Base-by-base conservation (phyloP, 2,329 filamentous ascomycete species). In the Aureobasidium sp. region DNA sequence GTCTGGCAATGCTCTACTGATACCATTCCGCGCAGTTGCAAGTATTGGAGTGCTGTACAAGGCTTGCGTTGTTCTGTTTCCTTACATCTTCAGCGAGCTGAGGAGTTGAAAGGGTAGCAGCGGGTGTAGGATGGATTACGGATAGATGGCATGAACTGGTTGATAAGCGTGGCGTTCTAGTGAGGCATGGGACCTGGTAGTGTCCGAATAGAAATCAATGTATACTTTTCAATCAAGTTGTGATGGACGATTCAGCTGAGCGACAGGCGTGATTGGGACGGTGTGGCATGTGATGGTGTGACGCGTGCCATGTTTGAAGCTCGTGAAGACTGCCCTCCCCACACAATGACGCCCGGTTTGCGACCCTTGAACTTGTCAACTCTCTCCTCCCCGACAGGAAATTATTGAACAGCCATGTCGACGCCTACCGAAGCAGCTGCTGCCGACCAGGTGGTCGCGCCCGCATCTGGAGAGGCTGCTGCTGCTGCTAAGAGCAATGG, bases 1-100 rank as follows among this genome's bases (percentile, higher is more conserved):
- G 1, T 81, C 71, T 71, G 81, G 70, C 73, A 81, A 65, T 68
- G 60, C 73, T 1, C 69, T 75, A 62, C 66, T 70, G 34, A 66
- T 73, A 44, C 78, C 78, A 4, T 69, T 78, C 41, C 70, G 73
- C 42, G 55, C 68, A 17, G 47, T 75, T 3, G 65, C 66, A n/a
- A 74, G 73, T 80, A 1, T 78, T 79, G 51, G 69, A 73, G 73
- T 84, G 66, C 69, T 84, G 20, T 80, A 79, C 75, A 84, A 84
- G 69, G 75, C 75, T 11, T 76, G 74, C 57, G 66, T 73, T 27
- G 74, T 77, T 20, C 72, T 76, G 37, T 76, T 87, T 45, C 89
- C 90, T 0, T 77, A 75, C 60, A 76, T 77, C 17, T 74, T 74
- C 53, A 69, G 71, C 2, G 74, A 76, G 67, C 57, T 76, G 45